Conservation (phyloP, 2,329 filamentous ascomycete species). For the Colletotrichum camelliae region DNA sequence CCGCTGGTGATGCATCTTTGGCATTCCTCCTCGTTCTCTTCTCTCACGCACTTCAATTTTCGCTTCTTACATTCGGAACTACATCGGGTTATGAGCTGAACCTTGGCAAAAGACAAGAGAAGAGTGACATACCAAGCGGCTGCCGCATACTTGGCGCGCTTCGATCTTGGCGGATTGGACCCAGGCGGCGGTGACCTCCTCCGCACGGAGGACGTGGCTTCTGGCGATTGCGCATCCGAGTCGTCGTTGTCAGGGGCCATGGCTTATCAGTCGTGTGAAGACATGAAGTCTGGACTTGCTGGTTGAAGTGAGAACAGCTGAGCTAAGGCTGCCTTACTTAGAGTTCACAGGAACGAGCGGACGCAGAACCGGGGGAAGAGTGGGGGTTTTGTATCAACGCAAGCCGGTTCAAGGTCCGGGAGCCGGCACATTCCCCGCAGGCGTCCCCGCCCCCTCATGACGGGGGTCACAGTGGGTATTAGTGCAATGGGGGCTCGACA, state of each 20-base stretch:
- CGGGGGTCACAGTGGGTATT: not conserved
- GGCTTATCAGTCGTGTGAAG: not conserved
- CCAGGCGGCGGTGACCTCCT: not conserved
- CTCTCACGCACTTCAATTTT: constrained; percentile 44
- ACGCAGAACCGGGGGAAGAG: not conserved
- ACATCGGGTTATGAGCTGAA: not conserved
- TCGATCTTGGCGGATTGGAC: not conserved
- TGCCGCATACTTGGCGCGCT: constrained; percentile 15
- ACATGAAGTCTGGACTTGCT: not conserved
- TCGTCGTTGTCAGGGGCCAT: not conserved
- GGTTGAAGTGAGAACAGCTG: not conserved
- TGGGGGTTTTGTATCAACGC: constrained; percentile 7
- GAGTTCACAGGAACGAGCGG: not conserved
- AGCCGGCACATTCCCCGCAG: not conserved
- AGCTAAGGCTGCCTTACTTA: not conserved
- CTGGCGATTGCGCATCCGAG: not conserved
- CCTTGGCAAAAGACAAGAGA: not conserved
- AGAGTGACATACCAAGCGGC: not conserved
- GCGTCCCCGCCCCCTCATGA: not conserved
- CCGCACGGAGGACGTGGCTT: not conserved
- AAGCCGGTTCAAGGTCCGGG: not conserved
- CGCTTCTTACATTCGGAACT: constrained; percentile 39
- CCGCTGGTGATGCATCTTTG: constrained; percentile 34
- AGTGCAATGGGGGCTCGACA: not conserved
- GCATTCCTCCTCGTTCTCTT: constrained; percentile 28